phyloP scores from a whole-genome alignment of 352 stramenopile species.

The Phytophthora pluvialis region DNA sequence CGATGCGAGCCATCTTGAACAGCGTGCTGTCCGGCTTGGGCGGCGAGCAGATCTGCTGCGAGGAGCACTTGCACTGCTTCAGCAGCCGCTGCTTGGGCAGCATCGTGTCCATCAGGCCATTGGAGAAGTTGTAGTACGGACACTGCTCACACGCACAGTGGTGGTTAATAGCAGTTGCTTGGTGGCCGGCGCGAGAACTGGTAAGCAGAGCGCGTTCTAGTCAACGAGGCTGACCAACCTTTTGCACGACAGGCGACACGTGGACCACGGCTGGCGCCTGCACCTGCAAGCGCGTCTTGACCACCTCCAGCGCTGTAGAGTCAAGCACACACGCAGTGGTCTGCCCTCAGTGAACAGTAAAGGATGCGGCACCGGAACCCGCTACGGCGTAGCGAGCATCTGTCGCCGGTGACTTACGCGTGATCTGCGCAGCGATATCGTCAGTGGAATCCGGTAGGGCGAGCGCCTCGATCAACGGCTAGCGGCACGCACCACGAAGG shows the following conservation, averaged over 20 bases:
- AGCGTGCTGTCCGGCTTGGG: constrained; percentile 57
- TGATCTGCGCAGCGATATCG: constrained; percentile 48
- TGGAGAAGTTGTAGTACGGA: constrained; percentile 81
- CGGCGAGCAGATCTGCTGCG: constrained; percentile 48
- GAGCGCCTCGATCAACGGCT: background rate
- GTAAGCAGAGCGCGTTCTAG: background rate
- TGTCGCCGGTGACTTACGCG: constrained; percentile 49
- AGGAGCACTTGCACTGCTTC: constrained; percentile 57
- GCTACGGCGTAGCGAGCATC: constrained; percentile 4
- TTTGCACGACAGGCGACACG: constrained; percentile 49
- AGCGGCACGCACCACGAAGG: constrained; percentile 57
- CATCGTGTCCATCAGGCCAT: constrained; percentile 86
- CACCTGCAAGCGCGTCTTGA: constrained; percentile 85
- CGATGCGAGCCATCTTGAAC: constrained; percentile 73
- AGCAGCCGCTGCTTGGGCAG: constrained; percentile 67
- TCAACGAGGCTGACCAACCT: constrained; percentile 35
- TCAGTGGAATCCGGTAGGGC: background rate
- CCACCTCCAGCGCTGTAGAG: constrained; percentile 77
- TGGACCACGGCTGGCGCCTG: constrained; percentile 67
- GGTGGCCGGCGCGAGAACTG: background rate
- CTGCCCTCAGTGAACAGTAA: background rate
- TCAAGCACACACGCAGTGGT: background rate
- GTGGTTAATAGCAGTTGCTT: constrained; percentile 13
- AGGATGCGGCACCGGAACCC: background rate
- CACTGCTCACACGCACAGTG: constrained; percentile 35